Base-by-base conservation (phyloP, 2,329 filamentous ascomycete genomes). In the Ophiostoma australiae region DNA sequence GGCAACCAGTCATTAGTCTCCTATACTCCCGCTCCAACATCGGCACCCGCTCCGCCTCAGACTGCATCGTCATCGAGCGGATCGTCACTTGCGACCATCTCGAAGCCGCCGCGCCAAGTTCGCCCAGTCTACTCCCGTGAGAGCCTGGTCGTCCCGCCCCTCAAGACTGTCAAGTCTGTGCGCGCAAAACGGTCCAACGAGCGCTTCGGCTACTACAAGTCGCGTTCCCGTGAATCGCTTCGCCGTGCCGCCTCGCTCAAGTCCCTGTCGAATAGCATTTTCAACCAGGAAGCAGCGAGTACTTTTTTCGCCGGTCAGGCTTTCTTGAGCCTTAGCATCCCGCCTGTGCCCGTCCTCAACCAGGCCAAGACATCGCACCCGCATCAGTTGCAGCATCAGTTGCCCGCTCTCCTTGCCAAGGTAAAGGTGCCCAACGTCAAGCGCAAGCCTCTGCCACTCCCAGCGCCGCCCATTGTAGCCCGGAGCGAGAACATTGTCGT, bases 101-200 rank as follows among this genome's bases (percentile, higher is more conserved):
- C 76, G 7, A 78, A 75, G 31, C 76, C 76, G 44, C 73, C 79
- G 1, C 80, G 80, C 6, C 79, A 33, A n/a, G 13, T 68, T 6
- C 67, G 41, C 31, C 7, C 80, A 27, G 82, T 83, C 70, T 89
- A 85, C 76, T 89, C 88, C 0, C 86, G 86, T 73, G 87, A 89
- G 75, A 89, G 87, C 73, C 80, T 90, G 39, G 76, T 86, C 15
- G 85, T 89, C 17, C 81, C 85, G 10, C 87, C 87, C 0, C 78
- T 90, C 23, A 81, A 82, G 66, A 82, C 85, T n/a, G 17, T 78
- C 23, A 81, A 82, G 66, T 82, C 85, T 55, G 8, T 78, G 70
- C 82, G 63, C 33, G n/a, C 80, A 75, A 81, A 81, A 73, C 79
- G 78, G 33, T 84, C 85, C 1, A 80, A 80, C 66, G 85, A 88